A percentile compares a stretch with the other conserved stretches of the same genome.
phyloP scores from a whole-genome alignment of 768 basidiomycete genomes.

The Amanita pseudoporphyria region DNA sequence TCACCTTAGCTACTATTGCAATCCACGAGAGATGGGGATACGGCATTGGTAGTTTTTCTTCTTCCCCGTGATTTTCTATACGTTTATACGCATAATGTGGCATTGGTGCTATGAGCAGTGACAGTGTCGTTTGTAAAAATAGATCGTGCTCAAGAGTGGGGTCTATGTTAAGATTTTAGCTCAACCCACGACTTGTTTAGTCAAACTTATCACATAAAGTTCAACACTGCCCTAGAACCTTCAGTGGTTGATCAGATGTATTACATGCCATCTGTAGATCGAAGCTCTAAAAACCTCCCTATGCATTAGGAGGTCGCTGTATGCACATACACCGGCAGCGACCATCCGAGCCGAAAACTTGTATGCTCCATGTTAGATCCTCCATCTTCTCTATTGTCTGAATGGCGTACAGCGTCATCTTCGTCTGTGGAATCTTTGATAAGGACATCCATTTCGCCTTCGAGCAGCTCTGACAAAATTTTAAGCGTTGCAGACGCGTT shows the following conservation, averaged over 20 bases:
- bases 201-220: slow-evolving; percentile 60
- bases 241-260: slow-evolving; percentile 70
- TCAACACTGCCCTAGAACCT: slow-evolving; percentile 70
- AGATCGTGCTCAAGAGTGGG: slow-evolving; percentile 83
- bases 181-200: slow-evolving; percentile 17
- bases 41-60: background rate
- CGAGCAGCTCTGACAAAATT: slow-evolving; percentile 58
- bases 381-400: slow-evolving; percentile 64
- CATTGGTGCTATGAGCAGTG: slow-evolving; percentile 76
- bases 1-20: background rate
- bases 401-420: slow-evolving; percentile 34
- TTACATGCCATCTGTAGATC: slow-evolving; percentile 80
- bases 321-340: slow-evolving; percentile 1
- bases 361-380: slow-evolving; percentile 86
- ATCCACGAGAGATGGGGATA: too few species aligned
- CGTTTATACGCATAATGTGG: slow-evolving; percentile 57
- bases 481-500: slow-evolving; percentile 49
- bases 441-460: slow-evolving; percentile 65
- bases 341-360: slow-evolving; percentile 49
- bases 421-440: slow-evolving; percentile 69
- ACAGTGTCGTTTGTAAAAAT: slow-evolving; percentile 61
- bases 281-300: slow-evolving; percentile 66
- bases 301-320: background rate
- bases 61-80: slow-evolving; percentile 5
- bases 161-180: slow-evolving; percentile 45